phyloP scores from a whole-genome alignment of 352 stramenopile species.

The Phytophthora podocarpi region DNA sequence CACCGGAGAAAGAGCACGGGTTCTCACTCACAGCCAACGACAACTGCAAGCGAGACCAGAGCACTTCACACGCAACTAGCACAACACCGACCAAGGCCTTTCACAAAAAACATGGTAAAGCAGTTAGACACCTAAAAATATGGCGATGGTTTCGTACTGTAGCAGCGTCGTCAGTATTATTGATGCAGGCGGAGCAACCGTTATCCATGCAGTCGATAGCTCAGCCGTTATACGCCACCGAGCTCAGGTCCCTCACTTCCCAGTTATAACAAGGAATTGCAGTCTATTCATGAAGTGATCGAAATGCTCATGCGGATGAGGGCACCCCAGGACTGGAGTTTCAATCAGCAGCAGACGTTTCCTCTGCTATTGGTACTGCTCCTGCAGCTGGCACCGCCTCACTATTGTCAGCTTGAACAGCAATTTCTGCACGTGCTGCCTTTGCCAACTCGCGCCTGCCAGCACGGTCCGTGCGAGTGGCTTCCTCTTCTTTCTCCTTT shows the following conservation, averaged over 20 bases:
- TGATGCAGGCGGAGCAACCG: neutral
- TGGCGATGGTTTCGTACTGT: conserved; percentile 18
- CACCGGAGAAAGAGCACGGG: too few relatives aligned
- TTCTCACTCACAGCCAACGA: too few relatives aligned
- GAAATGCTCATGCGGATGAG: neutral
- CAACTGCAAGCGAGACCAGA: neutral
- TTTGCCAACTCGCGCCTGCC: conserved; percentile 52
- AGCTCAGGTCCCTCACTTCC: too few relatives aligned
- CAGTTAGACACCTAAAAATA: conserved; percentile 37
- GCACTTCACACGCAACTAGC: neutral
- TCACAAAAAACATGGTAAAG: conserved; percentile 19
- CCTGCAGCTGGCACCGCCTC: neutral
- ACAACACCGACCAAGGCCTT: too few relatives aligned
- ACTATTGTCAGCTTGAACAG: neutral
- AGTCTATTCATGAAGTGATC: conserved; percentile 16
- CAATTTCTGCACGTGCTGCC: conserved; percentile 23
- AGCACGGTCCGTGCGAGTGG: conserved; percentile 39
- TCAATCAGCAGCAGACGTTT: conserved; percentile 7
- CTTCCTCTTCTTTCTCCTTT: conserved; percentile 71
- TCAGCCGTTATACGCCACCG: too few relatives aligned
- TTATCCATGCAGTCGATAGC: conserved; percentile 2
- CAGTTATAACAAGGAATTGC: too few relatives aligned
- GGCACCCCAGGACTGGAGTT: neutral
- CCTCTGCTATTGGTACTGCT: neutral
- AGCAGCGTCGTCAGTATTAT: conserved; percentile 6